phyloP scores from a whole-genome alignment of 2,329 filamentous ascomycete genomes.

The Fusarium sp. region DNA sequence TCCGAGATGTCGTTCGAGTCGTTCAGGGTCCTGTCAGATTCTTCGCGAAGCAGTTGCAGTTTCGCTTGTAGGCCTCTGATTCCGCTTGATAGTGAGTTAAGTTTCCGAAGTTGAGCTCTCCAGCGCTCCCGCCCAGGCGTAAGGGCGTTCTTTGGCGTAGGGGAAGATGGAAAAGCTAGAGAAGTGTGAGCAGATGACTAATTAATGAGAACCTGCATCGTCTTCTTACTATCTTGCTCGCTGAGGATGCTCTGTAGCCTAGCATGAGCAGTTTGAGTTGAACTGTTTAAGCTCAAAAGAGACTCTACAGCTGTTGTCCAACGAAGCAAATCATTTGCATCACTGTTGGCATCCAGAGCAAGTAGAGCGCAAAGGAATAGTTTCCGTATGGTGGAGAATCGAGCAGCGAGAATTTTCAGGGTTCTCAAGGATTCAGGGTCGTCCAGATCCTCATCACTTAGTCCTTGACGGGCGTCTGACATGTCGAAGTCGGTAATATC shows the following conservation, averaged over 20 bases:
- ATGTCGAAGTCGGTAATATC: slow-evolving; percentile 81
- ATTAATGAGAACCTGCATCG: background rate
- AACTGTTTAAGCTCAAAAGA: slow-evolving; percentile 72
- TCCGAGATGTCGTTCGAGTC: slow-evolving; percentile 78
- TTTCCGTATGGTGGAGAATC: slow-evolving; percentile 83
- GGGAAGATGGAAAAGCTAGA: slow-evolving; percentile 64
- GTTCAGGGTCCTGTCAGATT: slow-evolving; percentile 84
- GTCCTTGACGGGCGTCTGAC: slow-evolving; percentile 74
- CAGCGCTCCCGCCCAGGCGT: slow-evolving; percentile 85
- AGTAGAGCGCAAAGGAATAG: slow-evolving; percentile 90
- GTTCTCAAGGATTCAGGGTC: slow-evolving; percentile 82
- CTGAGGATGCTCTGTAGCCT: slow-evolving; percentile 76
- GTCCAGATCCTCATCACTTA: slow-evolving; percentile 76
- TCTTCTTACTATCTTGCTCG: slow-evolving; percentile 80
- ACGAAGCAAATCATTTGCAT: slow-evolving; percentile 78
- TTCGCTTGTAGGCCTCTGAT: slow-evolving; percentile 95
- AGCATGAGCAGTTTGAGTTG: slow-evolving; percentile 71
- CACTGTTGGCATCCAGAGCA: slow-evolving; percentile 84
- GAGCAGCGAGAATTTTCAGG: slow-evolving; percentile 83
- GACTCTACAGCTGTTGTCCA: slow-evolving; percentile 84
- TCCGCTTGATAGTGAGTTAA: slow-evolving; percentile 88
- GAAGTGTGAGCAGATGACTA: slow-evolving; percentile 19
- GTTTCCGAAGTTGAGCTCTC: slow-evolving; percentile 86
- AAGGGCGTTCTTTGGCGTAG: slow-evolving; percentile 69
- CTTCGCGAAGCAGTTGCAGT: slow-evolving; percentile 89